phyloP scores from a whole-genome alignment of 352 stramenopile species.

The Pythium monospermum region DNA sequence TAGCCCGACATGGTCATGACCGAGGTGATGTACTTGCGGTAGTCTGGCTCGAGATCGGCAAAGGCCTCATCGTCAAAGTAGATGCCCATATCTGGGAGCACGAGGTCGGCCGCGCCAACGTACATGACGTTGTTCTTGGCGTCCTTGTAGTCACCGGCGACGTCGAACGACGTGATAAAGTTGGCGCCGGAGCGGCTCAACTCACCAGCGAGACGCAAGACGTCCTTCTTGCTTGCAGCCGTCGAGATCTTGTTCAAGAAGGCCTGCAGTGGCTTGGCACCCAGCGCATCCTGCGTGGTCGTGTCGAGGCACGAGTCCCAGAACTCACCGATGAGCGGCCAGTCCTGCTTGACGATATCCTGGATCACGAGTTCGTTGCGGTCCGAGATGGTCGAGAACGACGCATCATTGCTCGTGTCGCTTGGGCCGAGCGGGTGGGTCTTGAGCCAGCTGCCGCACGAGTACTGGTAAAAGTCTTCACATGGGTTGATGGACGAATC shows the following conservation, averaged over 20 bases:
- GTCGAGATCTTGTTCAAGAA: slow-evolving; percentile 33
- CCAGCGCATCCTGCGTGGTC: slow-evolving; percentile 35
- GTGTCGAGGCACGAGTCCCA: slow-evolving; percentile 67
- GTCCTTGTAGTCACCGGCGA: slow-evolving; percentile 69
- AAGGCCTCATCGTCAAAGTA: slow-evolving; percentile 66
- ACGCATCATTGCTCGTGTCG: slow-evolving; percentile 31
- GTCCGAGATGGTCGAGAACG: slow-evolving; percentile 41
- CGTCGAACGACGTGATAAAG: slow-evolving; percentile 65
- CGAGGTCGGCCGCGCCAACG: slow-evolving; percentile 68
- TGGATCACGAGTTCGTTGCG: slow-evolving; percentile 49
- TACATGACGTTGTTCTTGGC: slow-evolving; percentile 70
- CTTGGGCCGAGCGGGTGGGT: slow-evolving; percentile 27
- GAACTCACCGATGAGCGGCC: slow-evolving; percentile 52
- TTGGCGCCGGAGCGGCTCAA: slow-evolving; percentile 28
- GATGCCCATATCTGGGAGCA: slow-evolving; percentile 84
- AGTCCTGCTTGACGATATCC: slow-evolving; percentile 57
- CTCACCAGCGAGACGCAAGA: slow-evolving; percentile 36
- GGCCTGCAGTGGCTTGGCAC: slow-evolving; percentile 33
- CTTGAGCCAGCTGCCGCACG: slow-evolving; percentile 49
- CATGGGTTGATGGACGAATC: slow-evolving; percentile 45
- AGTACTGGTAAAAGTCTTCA: slow-evolving; percentile 72
- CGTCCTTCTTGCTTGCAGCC: slow-evolving; percentile 27
- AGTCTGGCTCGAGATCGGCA: slow-evolving; percentile 27
- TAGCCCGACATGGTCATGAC: slow-evolving; percentile 34
- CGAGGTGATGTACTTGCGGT: slow-evolving; percentile 37